phyloP scores from a whole-genome alignment of 768 basidiomycete genomes.

The Termitomyces sp. region DNA sequence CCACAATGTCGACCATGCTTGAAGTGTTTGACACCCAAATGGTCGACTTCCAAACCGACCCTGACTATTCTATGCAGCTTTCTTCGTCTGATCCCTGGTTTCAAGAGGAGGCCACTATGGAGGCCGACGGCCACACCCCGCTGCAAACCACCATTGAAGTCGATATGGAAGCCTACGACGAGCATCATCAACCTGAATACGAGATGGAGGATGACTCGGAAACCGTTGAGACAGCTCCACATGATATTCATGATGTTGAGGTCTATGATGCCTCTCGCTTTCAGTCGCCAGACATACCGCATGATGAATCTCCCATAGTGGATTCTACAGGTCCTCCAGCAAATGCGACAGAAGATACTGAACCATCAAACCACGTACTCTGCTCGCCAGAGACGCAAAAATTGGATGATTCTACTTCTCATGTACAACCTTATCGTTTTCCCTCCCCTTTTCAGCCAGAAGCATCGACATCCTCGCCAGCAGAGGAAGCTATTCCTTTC shows the following conservation, averaged over 20 bases:
- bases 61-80: constrained; percentile 56
- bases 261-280: constrained; percentile 36
- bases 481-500: background rate
- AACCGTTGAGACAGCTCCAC: constrained; percentile 18
- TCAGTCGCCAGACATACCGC: constrained; percentile 18
- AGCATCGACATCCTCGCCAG: background rate
- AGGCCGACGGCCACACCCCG: constrained; percentile 38
- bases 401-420: background rate
- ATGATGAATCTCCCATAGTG: constrained; percentile 6
- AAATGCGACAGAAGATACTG: background rate
- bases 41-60: constrained; percentile 53
- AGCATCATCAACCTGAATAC: constrained; percentile 43
- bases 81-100: constrained; percentile 47
- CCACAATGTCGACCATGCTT: constrained; percentile 35
- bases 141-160: constrained; percentile 47
- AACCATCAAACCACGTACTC: background rate
- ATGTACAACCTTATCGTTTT: background rate
- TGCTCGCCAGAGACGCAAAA: background rate
- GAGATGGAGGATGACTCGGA: constrained; percentile 46
- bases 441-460: background rate
- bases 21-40: constrained; percentile 61
- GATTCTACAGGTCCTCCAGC: background rate
- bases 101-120: constrained; percentile 52
- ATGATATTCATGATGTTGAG: constrained; percentile 42
- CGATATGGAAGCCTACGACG: constrained; percentile 58